A percentile compares a stretch with the other conserved stretches of the same genome.
These are phyloP conservation scores for Hippophae gyantsensis DNA, from an alignment of 306 rosid species.

Conservation along the genomic window DNA sequence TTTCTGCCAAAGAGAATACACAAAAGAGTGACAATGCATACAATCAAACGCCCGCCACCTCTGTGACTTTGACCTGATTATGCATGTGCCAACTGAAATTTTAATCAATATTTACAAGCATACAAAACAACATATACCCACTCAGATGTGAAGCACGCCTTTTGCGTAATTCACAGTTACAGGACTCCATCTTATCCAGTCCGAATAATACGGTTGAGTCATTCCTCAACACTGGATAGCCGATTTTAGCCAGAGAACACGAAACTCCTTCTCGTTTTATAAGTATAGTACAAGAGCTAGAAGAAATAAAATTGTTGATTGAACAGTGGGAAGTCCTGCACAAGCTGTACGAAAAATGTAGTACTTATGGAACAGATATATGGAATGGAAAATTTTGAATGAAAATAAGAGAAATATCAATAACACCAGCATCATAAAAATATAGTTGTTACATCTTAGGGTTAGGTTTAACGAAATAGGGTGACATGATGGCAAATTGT, in stretches of 20 bases:
- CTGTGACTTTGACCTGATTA: slow-evolving; percentile 80
- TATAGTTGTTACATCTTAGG: no score
- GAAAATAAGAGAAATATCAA: no score
- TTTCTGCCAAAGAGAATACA: slow-evolving; percentile 39
- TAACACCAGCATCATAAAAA: no score
- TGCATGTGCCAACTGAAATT: slow-evolving; percentile 42
- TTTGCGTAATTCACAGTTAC: slow-evolving; percentile 47
- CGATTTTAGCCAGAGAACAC: slow-evolving; percentile 11
- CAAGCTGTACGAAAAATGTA: slow-evolving; percentile 41
- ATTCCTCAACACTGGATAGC: slow-evolving; percentile 15
- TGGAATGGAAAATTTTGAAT: no score
- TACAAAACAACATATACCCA: slow-evolving; percentile 43
- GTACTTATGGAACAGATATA: slow-evolving; percentile 1
- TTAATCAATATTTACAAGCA: slow-evolving; percentile 73
- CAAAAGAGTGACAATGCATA: slow-evolving; percentile 61
- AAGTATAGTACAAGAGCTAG: slow-evolving; percentile 34
- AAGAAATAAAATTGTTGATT: slow-evolving; percentile 33
- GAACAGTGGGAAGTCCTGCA: slow-evolving; percentile 28
- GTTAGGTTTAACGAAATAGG: no score
- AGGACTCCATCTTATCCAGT: slow-evolving; percentile 19
- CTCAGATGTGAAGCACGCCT: slow-evolving; percentile 45
- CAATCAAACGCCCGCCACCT: slow-evolving; percentile 74
- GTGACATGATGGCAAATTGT: no score
- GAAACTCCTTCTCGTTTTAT: slow-evolving; percentile 18
- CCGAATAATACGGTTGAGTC: slow-evolving; percentile 22